Base-by-base conservation (phyloP, 805 yeast genomes). In the Barnettozyma sucrosica region DNA sequence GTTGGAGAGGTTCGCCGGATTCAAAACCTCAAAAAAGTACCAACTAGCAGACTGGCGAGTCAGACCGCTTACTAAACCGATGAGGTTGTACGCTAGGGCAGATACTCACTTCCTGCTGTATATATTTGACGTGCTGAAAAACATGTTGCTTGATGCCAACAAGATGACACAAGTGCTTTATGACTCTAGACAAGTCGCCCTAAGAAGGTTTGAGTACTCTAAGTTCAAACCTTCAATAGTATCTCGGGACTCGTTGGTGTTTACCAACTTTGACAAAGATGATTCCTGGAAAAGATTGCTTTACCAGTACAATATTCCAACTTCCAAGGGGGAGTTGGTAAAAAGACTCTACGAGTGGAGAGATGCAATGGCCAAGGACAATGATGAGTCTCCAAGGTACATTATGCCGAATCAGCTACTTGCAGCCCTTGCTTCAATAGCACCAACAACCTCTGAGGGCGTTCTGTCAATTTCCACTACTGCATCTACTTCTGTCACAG, bases 31-130 rank as follows among this genome's bases (percentile, higher is more conserved):
- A 13, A 93, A 93, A 59, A 86, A 90, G 67, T 93, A 90, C 67
- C 99, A 93, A 67, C 69, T 90, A 51, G 96, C 98, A 1, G 99
- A 93, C 66, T 93, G 99, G 99, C 78, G 99, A 62, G 67, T 83
- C 7, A 75, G 99, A 54, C 99, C 99, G 0, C 68, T 93, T 44
- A 76, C 87, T 1, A 64, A 70, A 9, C 80, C 87, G 34, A 84
- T 93, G 90, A 66, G 72, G 51, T 78, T 83, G 14, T 93, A 93
- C 64, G 99, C 99, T 0, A 76, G 96, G 53, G 85, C 97, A 0
- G 99, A 93, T 66, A 93, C 99, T 0, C 99, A 93, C 65, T 93
- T 89, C 58, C 67, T 93, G 44, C 71, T 93, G 33, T 78, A 85
- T 63, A 85, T 93, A 14, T 93, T 74, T 66, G 92, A 89, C 59